Conservation (phyloP, 441 rosid genomes). For the Gossypium lobatum region DNA sequence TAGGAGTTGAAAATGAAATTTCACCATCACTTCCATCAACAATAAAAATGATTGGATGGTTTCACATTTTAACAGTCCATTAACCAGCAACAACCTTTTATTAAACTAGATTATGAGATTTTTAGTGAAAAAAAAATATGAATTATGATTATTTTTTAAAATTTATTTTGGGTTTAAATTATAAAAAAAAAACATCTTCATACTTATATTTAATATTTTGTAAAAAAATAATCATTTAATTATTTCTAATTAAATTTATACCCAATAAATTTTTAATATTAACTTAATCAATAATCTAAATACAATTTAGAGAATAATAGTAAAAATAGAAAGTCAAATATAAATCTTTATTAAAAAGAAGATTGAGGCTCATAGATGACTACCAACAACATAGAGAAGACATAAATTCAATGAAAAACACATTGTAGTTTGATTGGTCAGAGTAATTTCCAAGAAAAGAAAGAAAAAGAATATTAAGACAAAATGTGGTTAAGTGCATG, state of each 20-base stretch:
- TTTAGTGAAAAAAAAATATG: too few relatives aligned
- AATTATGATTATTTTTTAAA: too few relatives aligned
- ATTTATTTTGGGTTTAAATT: too few relatives aligned
- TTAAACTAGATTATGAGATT: neutral
- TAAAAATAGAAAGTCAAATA: too few relatives aligned
- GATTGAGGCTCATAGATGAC: neutral
- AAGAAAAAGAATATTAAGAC: neutral
- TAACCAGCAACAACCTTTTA: neutral
- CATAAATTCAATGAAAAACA: constrained; percentile 4
- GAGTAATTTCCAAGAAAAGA: constrained; percentile 13
- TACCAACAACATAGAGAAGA: neutral
- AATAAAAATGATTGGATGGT: neutral
- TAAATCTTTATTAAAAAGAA: too few relatives aligned
- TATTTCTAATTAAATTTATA: too few relatives aligned
- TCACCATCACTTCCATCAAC: neutral
- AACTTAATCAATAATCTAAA: too few relatives aligned
- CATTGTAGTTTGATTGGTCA: neutral
- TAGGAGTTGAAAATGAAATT: neutral
- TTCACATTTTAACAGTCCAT: neutral
- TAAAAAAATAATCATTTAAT: too few relatives aligned
- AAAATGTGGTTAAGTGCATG: neutral
- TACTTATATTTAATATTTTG: too few relatives aligned
- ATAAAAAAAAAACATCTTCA: too few relatives aligned
- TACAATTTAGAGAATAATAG: too few relatives aligned
- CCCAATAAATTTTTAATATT: too few relatives aligned